Base-by-base conservation (phyloP, 805 yeast genomes). In the Pichia occidentalis region DNA sequence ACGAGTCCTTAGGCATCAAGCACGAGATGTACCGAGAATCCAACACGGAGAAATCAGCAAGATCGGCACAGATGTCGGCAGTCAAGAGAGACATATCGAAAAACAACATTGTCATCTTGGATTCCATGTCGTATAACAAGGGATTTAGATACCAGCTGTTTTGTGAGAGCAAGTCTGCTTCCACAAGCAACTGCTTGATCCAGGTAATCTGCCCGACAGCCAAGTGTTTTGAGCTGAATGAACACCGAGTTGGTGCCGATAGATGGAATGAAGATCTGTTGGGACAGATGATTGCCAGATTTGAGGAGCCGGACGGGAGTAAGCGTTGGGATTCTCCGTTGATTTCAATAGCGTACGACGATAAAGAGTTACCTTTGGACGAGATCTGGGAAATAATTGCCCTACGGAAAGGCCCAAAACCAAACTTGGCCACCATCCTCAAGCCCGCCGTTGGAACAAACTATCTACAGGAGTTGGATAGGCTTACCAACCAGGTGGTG, bases 321-420 rank as follows among this genome's bases (percentile, higher is more conserved):
- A 75, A 80, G 20, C 64, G 96, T 43, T 92, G 98, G 98, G 98
- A 92, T 54, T 77, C 95, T 4, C 98, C 98, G 5, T 63, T 90
- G 44, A 79, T 87, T 53, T 76, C 85, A 0, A 60, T 88, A 1
- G 71, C 77, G 3, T 71, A 65, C 50, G 76, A 72, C 34, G 79
- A 80, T 23, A 64, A 64, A 12, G 61, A 59, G 3, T 52, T 80
- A 19, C 84, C 87, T 0, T 57, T 80, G 16, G 81, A 80, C 2
- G 83, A 76, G 13, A 70, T 92, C 2, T 78, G 81, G 78, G 70
- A 70, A 34, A 71, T 77, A 1, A 51, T 81, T 3, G 80, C 75
- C 24, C 55, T 83, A 43, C 68, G 74, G 34, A 70, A 74, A 57
- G 71, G 84, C 37, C 68, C 83, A 38, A 73, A 79, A 8, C 94